Percentiles rank a stretch among this genome's conserved stretches.
These are phyloP conservation scores for Ilex paraguariensis DNA, from an alignment of 305 asterid genomes.

Conservation along the genomic window DNA sequence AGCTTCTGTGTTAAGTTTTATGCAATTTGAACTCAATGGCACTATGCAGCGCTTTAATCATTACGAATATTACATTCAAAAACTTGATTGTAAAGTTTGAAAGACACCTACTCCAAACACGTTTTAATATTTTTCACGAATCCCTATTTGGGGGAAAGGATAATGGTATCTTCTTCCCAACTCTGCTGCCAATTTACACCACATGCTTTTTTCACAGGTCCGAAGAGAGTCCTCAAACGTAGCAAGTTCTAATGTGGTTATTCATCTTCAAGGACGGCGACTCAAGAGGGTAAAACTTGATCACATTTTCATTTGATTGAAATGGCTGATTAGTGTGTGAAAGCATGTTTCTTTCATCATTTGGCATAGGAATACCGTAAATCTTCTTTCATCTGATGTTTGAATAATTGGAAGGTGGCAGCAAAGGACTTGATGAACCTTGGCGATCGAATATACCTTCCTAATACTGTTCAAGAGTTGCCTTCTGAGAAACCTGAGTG, in stretches of 20 bases:
- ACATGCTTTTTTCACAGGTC: conserved; percentile 38
- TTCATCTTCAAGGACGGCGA: conserved; percentile 31
- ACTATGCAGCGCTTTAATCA: too few species aligned
- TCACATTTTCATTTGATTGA: too few species aligned
- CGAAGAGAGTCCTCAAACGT: conserved; percentile 45
- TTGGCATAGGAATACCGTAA: too few species aligned
- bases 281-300: conserved; percentile 50
- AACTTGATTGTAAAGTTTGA: too few species aligned
- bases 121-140: too few species aligned
- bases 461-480: conserved; percentile 43
- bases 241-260: not conserved
- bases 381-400: not conserved
- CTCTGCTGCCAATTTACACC: conserved; percentile 1
- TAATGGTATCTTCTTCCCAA: not conserved
- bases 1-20: too few species aligned
- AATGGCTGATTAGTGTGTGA: not conserved
- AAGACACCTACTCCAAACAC: too few species aligned
- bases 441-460: conserved; percentile 75
- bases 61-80: too few species aligned
- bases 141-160: too few species aligned
- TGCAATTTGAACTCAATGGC: too few species aligned
- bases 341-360: too few species aligned
- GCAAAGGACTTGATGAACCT: conserved; percentile 64
- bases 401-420: conserved; percentile 43
- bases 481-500: conserved; percentile 30